These are phyloP conservation scores for Nakazawaea wyomingensis DNA, from an alignment of 805 yeast genomes.

Conservation along the genomic window DNA sequence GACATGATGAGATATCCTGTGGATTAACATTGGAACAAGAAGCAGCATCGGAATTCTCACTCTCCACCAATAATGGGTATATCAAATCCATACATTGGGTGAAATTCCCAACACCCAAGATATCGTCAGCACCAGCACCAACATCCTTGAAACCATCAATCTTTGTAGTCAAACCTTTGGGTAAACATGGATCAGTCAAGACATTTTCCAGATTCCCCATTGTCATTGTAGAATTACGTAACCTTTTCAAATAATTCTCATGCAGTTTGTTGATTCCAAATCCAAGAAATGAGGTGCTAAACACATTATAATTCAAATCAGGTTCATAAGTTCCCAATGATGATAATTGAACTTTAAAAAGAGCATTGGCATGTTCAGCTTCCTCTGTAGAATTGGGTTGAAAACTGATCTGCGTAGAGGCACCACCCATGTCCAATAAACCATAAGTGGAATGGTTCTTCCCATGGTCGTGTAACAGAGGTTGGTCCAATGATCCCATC, in stretches of 20 bases:
- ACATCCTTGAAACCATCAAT: too few relatives aligned
- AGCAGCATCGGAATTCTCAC: conserved; percentile 6
- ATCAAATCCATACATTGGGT: conserved; percentile 40
- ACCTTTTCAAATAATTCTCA: conserved; percentile 34
- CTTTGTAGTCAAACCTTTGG: conserved; percentile 32
- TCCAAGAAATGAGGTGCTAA: conserved; percentile 53
- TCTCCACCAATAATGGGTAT: conserved; percentile 36
- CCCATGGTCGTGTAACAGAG: conserved; percentile 34
- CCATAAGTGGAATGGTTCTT: conserved; percentile 48
- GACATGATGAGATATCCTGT: conserved; percentile 38
- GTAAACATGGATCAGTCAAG: conserved; percentile 51
- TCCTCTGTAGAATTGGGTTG: conserved; percentile 47
- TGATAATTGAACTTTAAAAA: conserved; percentile 41
- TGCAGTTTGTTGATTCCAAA: conserved; percentile 58
- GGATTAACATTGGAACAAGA: conserved; percentile 19
- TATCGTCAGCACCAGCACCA: conserved; percentile 14
- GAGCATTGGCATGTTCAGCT: conserved; percentile 38
- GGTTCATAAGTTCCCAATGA: conserved; percentile 23
- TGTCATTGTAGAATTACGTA: conserved; percentile 19
- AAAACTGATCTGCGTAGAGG: conserved; percentile 60
- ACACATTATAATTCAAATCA: conserved; percentile 35
- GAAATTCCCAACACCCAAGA: conserved; percentile 51
- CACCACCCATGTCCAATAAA: conserved; percentile 59
- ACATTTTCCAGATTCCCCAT: too few relatives aligned
- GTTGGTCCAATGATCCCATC: conserved; percentile 37